Conservation (phyloP, 2,329 filamentous ascomycete genomes). For the Cladosporium sp. region DNA sequence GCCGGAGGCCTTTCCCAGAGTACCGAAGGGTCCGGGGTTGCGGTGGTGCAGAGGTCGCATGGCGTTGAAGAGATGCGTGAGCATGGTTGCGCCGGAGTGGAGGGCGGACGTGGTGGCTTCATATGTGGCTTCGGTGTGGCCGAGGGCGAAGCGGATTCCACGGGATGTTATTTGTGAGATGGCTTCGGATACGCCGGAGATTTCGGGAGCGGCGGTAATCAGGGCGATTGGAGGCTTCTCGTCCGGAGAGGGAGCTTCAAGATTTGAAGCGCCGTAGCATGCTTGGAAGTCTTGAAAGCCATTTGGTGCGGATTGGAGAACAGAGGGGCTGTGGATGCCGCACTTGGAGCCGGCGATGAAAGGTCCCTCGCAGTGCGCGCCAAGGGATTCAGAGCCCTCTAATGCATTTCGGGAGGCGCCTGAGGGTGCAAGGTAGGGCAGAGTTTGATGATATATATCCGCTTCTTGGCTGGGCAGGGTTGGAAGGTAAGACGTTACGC, state of each 20-base stretch:
- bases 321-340: constrained; percentile 74
- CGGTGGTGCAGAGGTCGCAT: constrained; percentile 89
- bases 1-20: constrained; percentile 58
- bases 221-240: constrained; percentile 58
- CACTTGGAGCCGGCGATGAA: constrained; percentile 82
- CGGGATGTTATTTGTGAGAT: constrained; percentile 63
- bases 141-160: constrained; percentile 74
- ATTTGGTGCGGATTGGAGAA: constrained; percentile 60
- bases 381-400: constrained; percentile 79
- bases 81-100: constrained; percentile 73
- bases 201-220: constrained; percentile 83
- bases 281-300: constrained; percentile 62
- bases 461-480: constrained; percentile 76
- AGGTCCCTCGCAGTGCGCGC: constrained; percentile 86
- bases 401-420: constrained; percentile 54
- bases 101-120: constrained; percentile 72
- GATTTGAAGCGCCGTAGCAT: constrained; percentile 70
- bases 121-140: constrained; percentile 83
- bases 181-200: constrained; percentile 56
- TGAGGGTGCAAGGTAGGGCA: constrained; percentile 74
- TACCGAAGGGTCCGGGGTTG: constrained; percentile 84
- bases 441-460: constrained; percentile 77
- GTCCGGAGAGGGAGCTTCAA: constrained; percentile 40
- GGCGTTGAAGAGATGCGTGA: constrained; percentile 91
- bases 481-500: constrained; percentile 83